Base-by-base conservation (phyloP, 73 alveolate genomes). In the Paramecium octaurelia region DNA sequence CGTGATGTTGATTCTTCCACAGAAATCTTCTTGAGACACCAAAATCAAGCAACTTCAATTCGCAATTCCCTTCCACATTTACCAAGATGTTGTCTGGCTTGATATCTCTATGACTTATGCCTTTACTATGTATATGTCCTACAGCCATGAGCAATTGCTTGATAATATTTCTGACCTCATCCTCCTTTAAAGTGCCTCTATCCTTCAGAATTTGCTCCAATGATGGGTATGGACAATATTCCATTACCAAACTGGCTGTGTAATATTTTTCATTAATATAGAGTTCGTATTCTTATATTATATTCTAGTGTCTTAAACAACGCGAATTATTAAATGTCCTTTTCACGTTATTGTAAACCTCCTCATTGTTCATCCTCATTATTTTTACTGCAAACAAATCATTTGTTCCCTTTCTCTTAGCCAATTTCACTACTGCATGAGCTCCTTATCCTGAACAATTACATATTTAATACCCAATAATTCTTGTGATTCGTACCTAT, bases 161-260 rank as follows among this genome's bases (percentile, higher is more conserved):
- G 1, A 71, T 9, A 8, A 89, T 73, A 14, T 21, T 54, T 70
- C 88, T 89, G 8, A 54, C 42, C 57, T 36, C 59, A 71, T 89
- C 92, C 36, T 89, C 68, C 3, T 34, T 34, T 42, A 89, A 23
- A 40, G 50, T 70, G 2, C 1, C 50, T 27, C 90, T 23, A n/a
- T 89, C 75, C 8, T 71, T 83, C 3, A 89, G 35, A 7, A 70
- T 50, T 16, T 43, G 20, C 11, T 89, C 68, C 6, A 89, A 83
- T 31, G 94, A 89, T 44, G 92, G 92, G 16, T 44, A 89, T 70
- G 86, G 60, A 89, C 94, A 89, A 89, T 89, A 89, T 71, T 89
- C 94, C 94, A 89, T 89, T 70, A 89, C 92, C 21, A 44, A 89
- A 89, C 34, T 70, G 8, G 88, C 71, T 14, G 70, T 89, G 10